Base-by-base conservation (phyloP, 1,139 yeast genomes). In the Suhomyces taliae region DNA sequence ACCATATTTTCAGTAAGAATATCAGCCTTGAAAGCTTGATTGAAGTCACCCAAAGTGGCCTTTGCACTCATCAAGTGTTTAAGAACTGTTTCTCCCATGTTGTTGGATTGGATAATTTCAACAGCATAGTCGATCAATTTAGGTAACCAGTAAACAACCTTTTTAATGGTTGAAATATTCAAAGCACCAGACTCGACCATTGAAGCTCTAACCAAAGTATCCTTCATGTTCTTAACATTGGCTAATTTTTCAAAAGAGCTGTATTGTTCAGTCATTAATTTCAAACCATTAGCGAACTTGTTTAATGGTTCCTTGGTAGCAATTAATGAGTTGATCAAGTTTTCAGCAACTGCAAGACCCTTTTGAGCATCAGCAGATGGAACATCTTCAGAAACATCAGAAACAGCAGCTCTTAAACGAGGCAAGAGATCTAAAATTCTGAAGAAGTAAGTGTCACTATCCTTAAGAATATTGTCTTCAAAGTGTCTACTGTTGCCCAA, bases 261-360 rank as follows among this genome's bases (percentile, higher is more conserved):
- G 45, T 50, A 59, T 9, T 43, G 39, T 7, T 46, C 43, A 5
- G 44, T 58, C 31, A 60, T 41, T 5, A 45, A 41, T 1, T 48
- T 36, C n/a, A 59, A 45, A 2, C 58, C 51, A 7, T 26, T 47
- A 8, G 68, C 58, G 39, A 81, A 60, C 9, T 61, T 62, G 6
- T 59, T 53, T 41, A 85, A 54, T 5, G 85, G 80, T 12, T 66
- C 65, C 53, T 88, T 74, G 27, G 75, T 72, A 8, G 76, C 73
- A 35, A 80, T 76, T 56, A 80, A 67, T 8, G 76, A 74, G 57
- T 74, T 81, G 8, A 90, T 64, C 45, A 90, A 65, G 61, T 89
- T 86, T 57, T 93, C 98, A 8, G 83, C 72, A n/a, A 85, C 83
- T 2, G 93, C 90, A 56, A 90, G 70, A 37, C 90, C 96, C 55